These are phyloP conservation scores for Tetradesmus obliquus DNA, from an alignment of 139 green algal species.

Conservation along the genomic window DNA sequence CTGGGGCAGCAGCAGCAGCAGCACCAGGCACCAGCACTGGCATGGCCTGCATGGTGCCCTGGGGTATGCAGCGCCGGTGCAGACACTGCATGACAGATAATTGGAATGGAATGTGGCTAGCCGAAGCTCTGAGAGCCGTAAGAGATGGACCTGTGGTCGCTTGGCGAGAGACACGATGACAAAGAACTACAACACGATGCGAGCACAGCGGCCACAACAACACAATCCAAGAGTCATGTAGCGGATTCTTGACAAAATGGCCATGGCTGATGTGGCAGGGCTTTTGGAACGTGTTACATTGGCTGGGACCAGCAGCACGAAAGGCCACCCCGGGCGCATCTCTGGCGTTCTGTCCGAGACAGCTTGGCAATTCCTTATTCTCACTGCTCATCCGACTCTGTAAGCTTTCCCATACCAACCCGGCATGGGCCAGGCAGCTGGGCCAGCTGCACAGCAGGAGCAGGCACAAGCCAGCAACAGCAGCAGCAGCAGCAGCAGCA, in stretches of 20 bases:
- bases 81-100: background rate
- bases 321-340: background rate
- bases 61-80: background rate
- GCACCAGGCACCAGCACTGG: background rate
- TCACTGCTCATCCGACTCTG: too few relatives aligned
- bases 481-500: constrained; percentile 2
- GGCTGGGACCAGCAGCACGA: background rate
- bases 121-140: background rate
- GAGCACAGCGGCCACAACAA: too few relatives aligned
- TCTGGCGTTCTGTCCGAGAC: too few relatives aligned
- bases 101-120: too few relatives aligned
- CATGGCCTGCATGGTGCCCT: background rate
- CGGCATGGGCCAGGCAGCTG: background rate
- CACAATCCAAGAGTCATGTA: too few relatives aligned
- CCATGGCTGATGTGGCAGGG: background rate
- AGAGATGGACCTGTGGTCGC: background rate
- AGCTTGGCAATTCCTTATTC: too few relatives aligned
- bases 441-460: background rate
- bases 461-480: background rate
- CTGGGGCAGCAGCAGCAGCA: background rate
- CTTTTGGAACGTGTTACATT: background rate
- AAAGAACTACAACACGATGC: too few relatives aligned
- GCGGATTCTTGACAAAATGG: too few relatives aligned
- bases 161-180: background rate
- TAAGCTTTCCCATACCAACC: background rate